These are phyloP conservation scores for Micractinium sp. DNA, from an alignment of 139 green algal genomes.

Conservation along the genomic window DNA sequence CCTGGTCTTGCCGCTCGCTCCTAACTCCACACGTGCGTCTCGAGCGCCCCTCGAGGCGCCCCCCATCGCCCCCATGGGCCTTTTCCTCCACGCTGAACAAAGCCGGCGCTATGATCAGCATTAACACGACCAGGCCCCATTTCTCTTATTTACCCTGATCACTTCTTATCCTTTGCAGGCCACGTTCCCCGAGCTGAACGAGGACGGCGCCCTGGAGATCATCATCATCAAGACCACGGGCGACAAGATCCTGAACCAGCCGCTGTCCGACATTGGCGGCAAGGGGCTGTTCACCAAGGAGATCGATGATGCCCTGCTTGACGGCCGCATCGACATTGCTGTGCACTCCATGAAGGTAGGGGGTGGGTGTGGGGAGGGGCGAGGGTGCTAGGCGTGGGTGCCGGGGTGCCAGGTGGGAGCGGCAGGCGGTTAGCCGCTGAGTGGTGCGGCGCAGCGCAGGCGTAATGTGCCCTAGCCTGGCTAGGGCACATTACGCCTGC, in stretches of 20 bases:
- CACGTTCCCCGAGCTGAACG: constrained; percentile 84
- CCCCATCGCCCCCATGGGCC: neutral
- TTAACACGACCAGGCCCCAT: too few species aligned
- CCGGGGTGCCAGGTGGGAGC: neutral
- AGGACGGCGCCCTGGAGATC: constrained; percentile 98
- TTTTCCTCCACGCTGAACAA: too few species aligned
- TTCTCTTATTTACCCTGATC: neutral
- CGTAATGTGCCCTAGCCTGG: too few species aligned
- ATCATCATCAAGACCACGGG: constrained; percentile 99
- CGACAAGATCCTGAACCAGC: constrained; percentile 98
- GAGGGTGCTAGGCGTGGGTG: neutral
- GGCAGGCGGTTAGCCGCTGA: neutral
- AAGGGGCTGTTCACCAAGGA: constrained; percentile 99
- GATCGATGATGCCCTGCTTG: constrained; percentile 97
- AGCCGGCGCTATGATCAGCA: too few species aligned
- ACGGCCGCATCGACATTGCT: constrained; percentile 95
- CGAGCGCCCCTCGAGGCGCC: neutral
- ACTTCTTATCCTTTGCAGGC: constrained; percentile 49
- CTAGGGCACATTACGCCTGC: too few species aligned
- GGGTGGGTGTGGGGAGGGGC: neutral
- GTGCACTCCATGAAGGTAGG: constrained; percentile 99
- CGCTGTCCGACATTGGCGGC: constrained; percentile 98
- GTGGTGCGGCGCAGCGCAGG: too few species aligned
- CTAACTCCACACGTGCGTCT: neutral
- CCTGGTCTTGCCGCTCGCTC: neutral